These are phyloP conservation scores for Podosphaera leucotricha DNA, from an alignment of 2,329 filamentous ascomycete species.

Conservation along the genomic window DNA sequence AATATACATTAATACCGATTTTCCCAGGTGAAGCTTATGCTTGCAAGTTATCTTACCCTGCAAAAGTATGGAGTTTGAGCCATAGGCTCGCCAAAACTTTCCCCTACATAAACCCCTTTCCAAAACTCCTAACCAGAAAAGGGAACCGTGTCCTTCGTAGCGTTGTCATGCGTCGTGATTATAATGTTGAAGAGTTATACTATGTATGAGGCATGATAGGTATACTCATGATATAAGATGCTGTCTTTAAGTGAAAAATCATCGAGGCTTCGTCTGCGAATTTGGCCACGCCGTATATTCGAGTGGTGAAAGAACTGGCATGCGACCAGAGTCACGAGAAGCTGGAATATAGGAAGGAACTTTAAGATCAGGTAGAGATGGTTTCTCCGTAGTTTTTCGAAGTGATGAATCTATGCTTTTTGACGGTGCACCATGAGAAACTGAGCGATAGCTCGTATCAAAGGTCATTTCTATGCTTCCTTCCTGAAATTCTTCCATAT, in stretches of 20 bases:
- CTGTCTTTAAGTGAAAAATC: conserved; percentile 31
- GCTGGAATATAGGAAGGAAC: neutral
- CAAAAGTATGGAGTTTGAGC: no score
- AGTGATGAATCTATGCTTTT: conserved; percentile 15
- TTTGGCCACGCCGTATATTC: conserved; percentile 33
- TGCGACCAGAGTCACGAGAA: neutral
- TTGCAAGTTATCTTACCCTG: no score
- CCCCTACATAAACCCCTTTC: neutral
- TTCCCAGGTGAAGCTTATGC: no score
- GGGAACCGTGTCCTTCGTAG: neutral
- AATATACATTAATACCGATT: no score
- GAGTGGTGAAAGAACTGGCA: neutral
- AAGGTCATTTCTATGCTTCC: conserved; percentile 47
- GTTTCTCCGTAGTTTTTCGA: neutral
- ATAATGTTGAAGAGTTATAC: neutral
- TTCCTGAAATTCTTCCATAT: conserved; percentile 6
- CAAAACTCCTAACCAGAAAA: neutral
- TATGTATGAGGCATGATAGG: neutral
- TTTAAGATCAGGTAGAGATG: neutral
- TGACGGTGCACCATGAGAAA: conserved; percentile 19
- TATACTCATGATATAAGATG: no score
- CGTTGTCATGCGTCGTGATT: neutral
- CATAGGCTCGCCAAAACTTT: neutral
- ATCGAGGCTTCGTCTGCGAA: conserved; percentile 49
- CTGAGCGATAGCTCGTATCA: conserved; percentile 32